These are phyloP conservation scores for Orbilia quercus DNA, from an alignment of 2,329 filamentous ascomycete genomes.

Conservation along the genomic window DNA sequence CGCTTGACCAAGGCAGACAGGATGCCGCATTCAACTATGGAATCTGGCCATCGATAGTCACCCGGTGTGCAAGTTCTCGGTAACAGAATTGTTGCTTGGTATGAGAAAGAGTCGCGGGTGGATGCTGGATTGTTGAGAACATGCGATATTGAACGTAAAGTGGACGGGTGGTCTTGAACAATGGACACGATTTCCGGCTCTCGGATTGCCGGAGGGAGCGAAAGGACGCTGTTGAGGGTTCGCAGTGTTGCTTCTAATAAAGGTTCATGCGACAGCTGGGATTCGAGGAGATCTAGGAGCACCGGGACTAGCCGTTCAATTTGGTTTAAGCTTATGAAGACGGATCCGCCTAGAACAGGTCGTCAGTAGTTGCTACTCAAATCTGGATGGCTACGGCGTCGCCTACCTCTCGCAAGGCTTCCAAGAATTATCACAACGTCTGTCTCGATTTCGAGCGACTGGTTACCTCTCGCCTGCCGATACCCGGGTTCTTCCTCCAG, in stretches of 20 bases:
- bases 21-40: constrained; percentile 77
- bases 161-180: constrained; percentile 39
- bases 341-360: constrained; percentile 74
- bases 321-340: constrained; percentile 70
- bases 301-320: constrained; percentile 64
- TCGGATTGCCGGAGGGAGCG: constrained; percentile 27
- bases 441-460: constrained; percentile 63
- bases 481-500: constrained; percentile 62
- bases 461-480: constrained; percentile 51
- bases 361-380: constrained; percentile 9
- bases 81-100: constrained; percentile 70
- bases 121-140: constrained; percentile 68
- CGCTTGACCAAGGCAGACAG: constrained; percentile 81
- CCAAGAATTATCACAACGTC: constrained; percentile 74
- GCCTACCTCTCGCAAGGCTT: constrained; percentile 83
- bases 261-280: constrained; percentile 72
- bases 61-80: constrained; percentile 57
- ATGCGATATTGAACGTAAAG: constrained; percentile 61
- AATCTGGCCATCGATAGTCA: constrained; percentile 66
- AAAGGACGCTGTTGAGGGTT: constrained; percentile 70
- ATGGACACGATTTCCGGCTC: constrained; percentile 30
- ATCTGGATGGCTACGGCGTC: neutral
- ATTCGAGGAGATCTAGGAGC: constrained; percentile 77
- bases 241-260: constrained; percentile 79
- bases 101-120: constrained; percentile 74